Evolutionary conservation across 2,329 filamentous ascomycete species (phyloP), one percentile per base, ranked within the genome.

Genomic region (Cryphonectria parasitica): DNA sequence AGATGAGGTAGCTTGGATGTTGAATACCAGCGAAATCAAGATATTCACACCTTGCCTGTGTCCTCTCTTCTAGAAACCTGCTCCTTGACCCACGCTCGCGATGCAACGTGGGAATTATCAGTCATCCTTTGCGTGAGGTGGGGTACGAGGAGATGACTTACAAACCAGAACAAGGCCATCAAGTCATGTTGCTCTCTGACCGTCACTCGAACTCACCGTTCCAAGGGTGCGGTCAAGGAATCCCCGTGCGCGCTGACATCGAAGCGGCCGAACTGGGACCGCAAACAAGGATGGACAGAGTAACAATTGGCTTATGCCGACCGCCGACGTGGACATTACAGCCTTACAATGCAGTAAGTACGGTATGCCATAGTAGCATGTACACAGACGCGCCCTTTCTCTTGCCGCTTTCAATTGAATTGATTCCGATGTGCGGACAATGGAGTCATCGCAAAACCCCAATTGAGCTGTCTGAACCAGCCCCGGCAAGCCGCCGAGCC

Each of bases 191-290:
- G 28, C 54, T 10, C 25, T 28, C 25, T 39, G 36, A 25, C 8
- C 22, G 13, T 31, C 54, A 1, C 11, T 17, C 25, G 25, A 13
- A 2, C 8, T 31, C 15, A 19, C 28, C 28, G 15, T 31, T 19
- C 25, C 1, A 31, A 31, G 36, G 36, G 36, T 36, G n/a, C n/a
- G n/a, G n/a, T n/a, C n/a, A n/a, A n/a, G n/a, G n/a, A n/a, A n/a
- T n/a, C n/a, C n/a, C n/a, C n/a, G n/a, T n/a, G n/a, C n/a, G n/a
- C n/a, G n/a, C n/a, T n/a, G n/a, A n/a, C n/a, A n/a, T n/a, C n/a
- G n/a, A 31, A 56, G 31, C 64, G 49, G 64, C 49, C 64, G 64
- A 49, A 41, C 45, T 49, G 64, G 61, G 28, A 45, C n/a, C 19
- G 45, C 25, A 17, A 56, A 43, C 64, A 56, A 31, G 64, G 64